Base-by-base conservation (phyloP, 1,284 basidiomycete genomes). In the Puccinia brachypodii region DNA sequence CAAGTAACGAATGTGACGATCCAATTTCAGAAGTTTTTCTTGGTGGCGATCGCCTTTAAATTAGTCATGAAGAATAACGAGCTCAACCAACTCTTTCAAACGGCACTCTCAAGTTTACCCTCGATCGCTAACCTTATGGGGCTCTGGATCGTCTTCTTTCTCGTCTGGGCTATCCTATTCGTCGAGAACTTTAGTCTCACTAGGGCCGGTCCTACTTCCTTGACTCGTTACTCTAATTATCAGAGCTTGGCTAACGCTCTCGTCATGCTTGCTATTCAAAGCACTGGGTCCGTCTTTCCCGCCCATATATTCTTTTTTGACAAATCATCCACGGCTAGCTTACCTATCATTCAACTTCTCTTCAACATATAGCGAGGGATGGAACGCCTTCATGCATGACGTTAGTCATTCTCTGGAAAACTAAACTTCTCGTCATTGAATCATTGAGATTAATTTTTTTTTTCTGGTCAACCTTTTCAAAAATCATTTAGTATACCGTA, bases 11-110 rank as follows among this genome's bases (percentile, higher is more conserved):
- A 82, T 71, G 82, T 83, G 11, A 87, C 86, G 56, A 84, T 87
- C 4, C 94, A 98, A 85, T 88, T 98, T 0, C 94, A 98, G 86
- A 98, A 98, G 87, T 89, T 98, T 14, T 98, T 99, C 88, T 89
- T 99, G 64, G 94, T 96, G 83, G 92, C 92, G 83, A 93, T 98
- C 75, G 92, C 94, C 0, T 92, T 98, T 89, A 99, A 99, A 87
- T 90, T 99, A 31, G 94, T 98, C 0, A 94, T 98, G 86, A 90
- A 93, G 74, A 93, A 92, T 83, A 92, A 95, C 85, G 92, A 91
- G 83, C 89, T 99, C 82, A 98, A 98, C 85, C 94, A 97, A 87
- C 89, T 99, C 25, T 98, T 98, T 90, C 98, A 98, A 88, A 98
- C 95, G 8, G 94, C 94, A 0, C 90, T 94, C 14, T 91, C 95